Evolutionary conservation across 1,284 basidiomycete species (phyloP), one percentile per base, ranked within the genome.

Genomic region (Peniophora sp.): DNA sequence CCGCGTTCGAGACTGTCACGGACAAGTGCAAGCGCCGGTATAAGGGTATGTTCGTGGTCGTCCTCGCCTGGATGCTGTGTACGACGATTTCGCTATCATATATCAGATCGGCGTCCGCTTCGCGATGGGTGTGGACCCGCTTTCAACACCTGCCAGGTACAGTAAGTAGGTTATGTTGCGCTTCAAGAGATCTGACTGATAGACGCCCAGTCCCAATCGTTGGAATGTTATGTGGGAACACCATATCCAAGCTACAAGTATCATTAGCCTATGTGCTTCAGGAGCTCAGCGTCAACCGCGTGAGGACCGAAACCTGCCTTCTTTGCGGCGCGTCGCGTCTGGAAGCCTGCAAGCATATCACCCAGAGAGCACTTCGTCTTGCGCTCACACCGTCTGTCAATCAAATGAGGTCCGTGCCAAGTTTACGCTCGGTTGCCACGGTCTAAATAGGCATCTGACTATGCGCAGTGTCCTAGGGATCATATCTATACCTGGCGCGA

Each of bases 141-240:
- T 92, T 64, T 92, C 90, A 90, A 78, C 72, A 42, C 88, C 90
- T 0, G 81, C 83, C 39, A 83, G 90, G 64, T 92, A 84, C 58
- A 84, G 88, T 89, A 55, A 51, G 78, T 62, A 12, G 17, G 23
- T 41, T 49, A 39, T 45, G 32, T 32, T 52, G n/a, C 32, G 17
- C 36, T 37, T n/a, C n/a, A n/a, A n/a, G n/a, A n/a, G n/a, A 45
- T 47, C 27, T 39, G 18, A 17, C 24, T 47, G 22, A n/a, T n/a
- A n/a, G n/a, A n/a, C 27, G 2, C 32, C 6, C 51, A 92, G 89
- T 92, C 52, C 89, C 89, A 10, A 78, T 92, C 47, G 75, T 92
- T 8, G 90, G 91, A 17, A 92, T 93, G 90, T 72, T 92, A 2
- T 87, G 89, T 48, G 90, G 90, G 3, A 81, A 78, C 53, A 85